Evolutionary conservation across 1,284 basidiomycete genomes (phyloP).

Genomic region (Cutaneotrichosporon mucoides): DNA sequence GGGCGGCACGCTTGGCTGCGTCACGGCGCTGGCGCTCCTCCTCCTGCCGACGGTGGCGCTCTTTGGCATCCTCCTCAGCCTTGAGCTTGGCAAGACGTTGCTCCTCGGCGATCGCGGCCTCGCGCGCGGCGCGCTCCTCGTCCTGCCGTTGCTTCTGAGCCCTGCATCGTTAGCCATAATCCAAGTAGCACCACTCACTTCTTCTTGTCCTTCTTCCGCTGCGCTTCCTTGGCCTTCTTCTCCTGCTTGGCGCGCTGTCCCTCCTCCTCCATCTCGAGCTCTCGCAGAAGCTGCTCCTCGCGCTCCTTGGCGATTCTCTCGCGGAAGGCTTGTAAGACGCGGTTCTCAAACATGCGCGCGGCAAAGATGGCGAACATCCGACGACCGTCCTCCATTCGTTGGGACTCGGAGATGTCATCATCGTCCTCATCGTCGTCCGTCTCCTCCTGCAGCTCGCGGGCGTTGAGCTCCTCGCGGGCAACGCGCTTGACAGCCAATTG

Average conservation of each 20-base stretch:
- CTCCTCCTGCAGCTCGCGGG: slow-evolving; percentile 61
- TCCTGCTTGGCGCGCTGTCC: slow-evolving; percentile 75
- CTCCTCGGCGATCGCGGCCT: slow-evolving; percentile 75
- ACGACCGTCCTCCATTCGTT: slow-evolving; percentile 98
- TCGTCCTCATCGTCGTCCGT: slow-evolving; percentile 54
- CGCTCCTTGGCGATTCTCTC: slow-evolving; percentile 89
- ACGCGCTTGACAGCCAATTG: slow-evolving; percentile 91
- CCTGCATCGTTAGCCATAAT: slow-evolving; percentile 51
- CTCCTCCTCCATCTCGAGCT: slow-evolving; percentile 85
- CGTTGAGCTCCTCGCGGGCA: slow-evolving; percentile 77
- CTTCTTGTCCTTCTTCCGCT: slow-evolving; percentile 80
- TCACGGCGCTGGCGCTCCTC: slow-evolving; percentile 70
- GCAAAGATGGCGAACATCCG: slow-evolving; percentile 99
- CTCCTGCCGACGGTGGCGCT: slow-evolving; percentile 64
- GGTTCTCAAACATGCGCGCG: slow-evolving; percentile 99
- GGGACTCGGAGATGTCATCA: slow-evolving; percentile 53
- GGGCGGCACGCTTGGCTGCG: slow-evolving; percentile 65
- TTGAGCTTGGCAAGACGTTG: slow-evolving; percentile 66
- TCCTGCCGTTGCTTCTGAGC: slow-evolving; percentile 88
- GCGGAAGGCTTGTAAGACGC: slow-evolving; percentile 86
- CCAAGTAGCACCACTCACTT: slow-evolving; percentile 27
- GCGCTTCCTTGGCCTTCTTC: slow-evolving; percentile 91
- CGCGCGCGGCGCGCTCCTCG: slow-evolving; percentile 73
- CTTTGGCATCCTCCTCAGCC: slow-evolving; percentile 61
- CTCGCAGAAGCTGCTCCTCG: slow-evolving; percentile 77